Evolutionary conservation across 2,329 filamentous ascomycete genomes (phyloP), one percentile per base, ranked within the genome.

Genomic region (Elsinoe batatas): DNA sequence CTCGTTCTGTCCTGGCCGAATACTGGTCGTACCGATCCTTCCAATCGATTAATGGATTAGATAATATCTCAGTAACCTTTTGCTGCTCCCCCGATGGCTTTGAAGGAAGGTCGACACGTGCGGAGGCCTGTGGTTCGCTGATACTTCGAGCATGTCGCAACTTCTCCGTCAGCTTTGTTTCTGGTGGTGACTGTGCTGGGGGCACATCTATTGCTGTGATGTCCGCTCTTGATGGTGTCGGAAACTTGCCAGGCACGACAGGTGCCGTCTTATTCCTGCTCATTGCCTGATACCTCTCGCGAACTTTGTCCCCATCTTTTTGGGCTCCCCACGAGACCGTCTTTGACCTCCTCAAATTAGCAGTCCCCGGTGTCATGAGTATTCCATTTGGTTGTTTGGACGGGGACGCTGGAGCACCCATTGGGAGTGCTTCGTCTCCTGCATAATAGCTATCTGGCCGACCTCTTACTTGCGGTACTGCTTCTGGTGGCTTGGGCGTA

Each of bases 1-100:
- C 85, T 42, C 76, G 78, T 67, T 81, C 82, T 60, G 86, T 87
- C 59, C 86, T 84, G 43, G 81, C 76, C 49, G 87, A 82, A 64
- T 91, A 91, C 55, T 77, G 79, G 61, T 88, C 79, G 63, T 87
- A 91, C 64, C 89, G 81, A 20, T 80, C 78, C 69, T 91, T 91
- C 87, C 87, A 91, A 69, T 87, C 90, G 63, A 79, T 82, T 5
- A 86, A 37, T 10, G 38, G 53, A 20, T 55, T 47, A 3, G 53
- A 46, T 15, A 55, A 18, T n/a, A 11, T 47, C 32, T 47, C 38
- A 20, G 38, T 47, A 20, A 44, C 40, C n/a, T 44, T 44, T 22
- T 55, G 26, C n/a, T 55, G 22, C 3, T 44, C 42, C 12, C 15
- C 15, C 10, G 10, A 13, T 15, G 13, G 11, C 46, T 65, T 61